Percentiles rank a stretch among this genome's conserved stretches.
phyloP scores from a whole-genome alignment of 78 protist species.

The Goniomonas avonlea region DNA sequence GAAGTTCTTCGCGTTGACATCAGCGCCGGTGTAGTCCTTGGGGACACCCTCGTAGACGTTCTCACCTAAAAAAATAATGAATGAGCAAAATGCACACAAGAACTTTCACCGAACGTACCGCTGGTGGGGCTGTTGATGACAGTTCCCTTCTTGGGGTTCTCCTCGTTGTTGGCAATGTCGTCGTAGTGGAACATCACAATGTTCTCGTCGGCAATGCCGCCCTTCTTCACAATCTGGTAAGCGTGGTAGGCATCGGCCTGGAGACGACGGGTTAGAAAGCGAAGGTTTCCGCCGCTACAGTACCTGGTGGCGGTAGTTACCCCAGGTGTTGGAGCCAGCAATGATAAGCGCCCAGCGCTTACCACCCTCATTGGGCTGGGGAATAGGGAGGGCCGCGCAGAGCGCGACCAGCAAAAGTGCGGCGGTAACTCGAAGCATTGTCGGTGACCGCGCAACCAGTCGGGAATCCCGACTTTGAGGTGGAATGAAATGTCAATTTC shows the following conservation, averaged over 20 bases:
- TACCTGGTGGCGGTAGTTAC: neutral
- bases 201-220: neutral
- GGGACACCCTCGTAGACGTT: constrained; percentile 16
- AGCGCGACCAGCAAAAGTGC: no score
- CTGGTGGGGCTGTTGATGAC: no score
- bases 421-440: no score
- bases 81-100: neutral
- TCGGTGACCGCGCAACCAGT: no score
- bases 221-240: constrained; percentile 13
- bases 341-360: neutral
- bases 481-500: no score
- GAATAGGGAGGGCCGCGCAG: no score
- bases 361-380: no score
- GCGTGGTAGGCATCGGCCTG: constrained; percentile 33
- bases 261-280: neutral
- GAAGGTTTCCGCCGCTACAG: neutral
- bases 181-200: constrained; percentile 35
- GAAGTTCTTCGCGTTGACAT: constrained; percentile 19
- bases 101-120: no score
- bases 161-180: constrained; percentile 20
- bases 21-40: constrained; percentile 24
- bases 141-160: no score
- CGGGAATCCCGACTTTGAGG: no score
- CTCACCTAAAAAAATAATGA: neutral
- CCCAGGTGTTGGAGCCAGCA: neutral